Evolutionary conservation across 257 asterid genomes (phyloP).

Genomic region (Oldenlandia corymbosa): DNA sequence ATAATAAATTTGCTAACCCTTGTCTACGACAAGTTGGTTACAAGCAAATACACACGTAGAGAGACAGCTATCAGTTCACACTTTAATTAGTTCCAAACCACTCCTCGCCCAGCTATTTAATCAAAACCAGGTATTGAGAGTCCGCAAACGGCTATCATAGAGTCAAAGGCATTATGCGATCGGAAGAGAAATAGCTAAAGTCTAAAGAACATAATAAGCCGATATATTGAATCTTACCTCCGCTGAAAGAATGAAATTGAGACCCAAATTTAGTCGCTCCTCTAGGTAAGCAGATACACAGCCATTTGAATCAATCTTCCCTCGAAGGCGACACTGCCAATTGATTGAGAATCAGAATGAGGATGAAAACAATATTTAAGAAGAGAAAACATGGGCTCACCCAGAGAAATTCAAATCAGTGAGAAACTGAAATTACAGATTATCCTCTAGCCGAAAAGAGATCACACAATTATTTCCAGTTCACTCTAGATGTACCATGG

Average conservation of each 20-base stretch:
- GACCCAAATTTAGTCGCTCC: constrained; percentile 83
- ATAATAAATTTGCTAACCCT: too few relatives aligned
- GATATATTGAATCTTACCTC: constrained; percentile 42
- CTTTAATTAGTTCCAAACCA: too few relatives aligned
- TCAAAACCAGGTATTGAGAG: too few relatives aligned
- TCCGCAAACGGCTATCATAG: too few relatives aligned
- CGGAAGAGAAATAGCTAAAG: too few relatives aligned
- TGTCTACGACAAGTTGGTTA: too few relatives aligned
- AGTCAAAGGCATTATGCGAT: not conserved
- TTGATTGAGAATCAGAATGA: not conserved
- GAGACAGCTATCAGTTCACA: too few relatives aligned
- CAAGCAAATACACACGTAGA: too few relatives aligned
- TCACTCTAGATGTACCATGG: too few relatives aligned
- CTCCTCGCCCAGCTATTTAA: too few relatives aligned
- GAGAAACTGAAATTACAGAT: not conserved
- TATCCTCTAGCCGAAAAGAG: too few relatives aligned
- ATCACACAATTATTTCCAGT: too few relatives aligned
- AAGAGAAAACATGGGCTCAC: not conserved
- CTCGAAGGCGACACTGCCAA: constrained; percentile 83
- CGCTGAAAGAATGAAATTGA: constrained; percentile 85
- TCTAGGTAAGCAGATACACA: constrained; percentile 66
- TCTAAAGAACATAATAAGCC: not conserved
- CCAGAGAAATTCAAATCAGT: not conserved
- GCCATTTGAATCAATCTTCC: constrained; percentile 86
- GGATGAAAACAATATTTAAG: not conserved